phyloP scores from a whole-genome alignment of 2,329 filamentous ascomycete species.

The Cladosporium oxysporum region DNA sequence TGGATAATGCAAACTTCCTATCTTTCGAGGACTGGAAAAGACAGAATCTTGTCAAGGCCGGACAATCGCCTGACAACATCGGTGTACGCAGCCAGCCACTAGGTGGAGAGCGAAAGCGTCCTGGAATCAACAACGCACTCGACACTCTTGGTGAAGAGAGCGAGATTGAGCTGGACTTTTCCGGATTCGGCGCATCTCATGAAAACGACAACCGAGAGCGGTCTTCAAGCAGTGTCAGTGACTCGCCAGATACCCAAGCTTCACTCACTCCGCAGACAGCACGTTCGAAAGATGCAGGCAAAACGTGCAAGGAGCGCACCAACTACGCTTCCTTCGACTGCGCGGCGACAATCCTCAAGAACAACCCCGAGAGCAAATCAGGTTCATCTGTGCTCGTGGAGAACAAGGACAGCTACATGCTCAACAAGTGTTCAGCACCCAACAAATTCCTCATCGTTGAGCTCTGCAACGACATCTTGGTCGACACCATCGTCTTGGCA shows the following conservation, averaged over 20 bases:
- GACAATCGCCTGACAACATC: slow-evolving; percentile 72
- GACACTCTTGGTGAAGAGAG: slow-evolving; percentile 83
- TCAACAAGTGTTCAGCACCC: slow-evolving; percentile 80
- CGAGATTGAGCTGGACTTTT: slow-evolving; percentile 77
- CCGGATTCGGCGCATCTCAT: slow-evolving; percentile 55
- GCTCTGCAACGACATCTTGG: slow-evolving; percentile 79
- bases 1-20: slow-evolving; percentile 80
- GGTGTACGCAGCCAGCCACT: slow-evolving; percentile 49
- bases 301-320: slow-evolving; percentile 95
- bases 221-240: neutral
- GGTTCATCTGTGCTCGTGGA: slow-evolving; percentile 86
- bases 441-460: slow-evolving; percentile 96
- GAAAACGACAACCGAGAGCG: neutral
- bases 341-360: slow-evolving; percentile 89
- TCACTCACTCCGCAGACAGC: slow-evolving; percentile 40
- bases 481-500: slow-evolving; percentile 94
- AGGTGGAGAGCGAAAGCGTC: slow-evolving; percentile 52
- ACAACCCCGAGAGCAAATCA: slow-evolving; percentile 82
- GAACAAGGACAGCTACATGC: slow-evolving; percentile 98
- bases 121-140: slow-evolving; percentile 65
- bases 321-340: slow-evolving; percentile 98
- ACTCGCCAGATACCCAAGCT: neutral
- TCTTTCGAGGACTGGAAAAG: slow-evolving; percentile 99
- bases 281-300: slow-evolving; percentile 89
- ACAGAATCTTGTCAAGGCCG: slow-evolving; percentile 82